Base-by-base conservation (phyloP, 805 yeast genomes). In the Candida caryicola region DNA sequence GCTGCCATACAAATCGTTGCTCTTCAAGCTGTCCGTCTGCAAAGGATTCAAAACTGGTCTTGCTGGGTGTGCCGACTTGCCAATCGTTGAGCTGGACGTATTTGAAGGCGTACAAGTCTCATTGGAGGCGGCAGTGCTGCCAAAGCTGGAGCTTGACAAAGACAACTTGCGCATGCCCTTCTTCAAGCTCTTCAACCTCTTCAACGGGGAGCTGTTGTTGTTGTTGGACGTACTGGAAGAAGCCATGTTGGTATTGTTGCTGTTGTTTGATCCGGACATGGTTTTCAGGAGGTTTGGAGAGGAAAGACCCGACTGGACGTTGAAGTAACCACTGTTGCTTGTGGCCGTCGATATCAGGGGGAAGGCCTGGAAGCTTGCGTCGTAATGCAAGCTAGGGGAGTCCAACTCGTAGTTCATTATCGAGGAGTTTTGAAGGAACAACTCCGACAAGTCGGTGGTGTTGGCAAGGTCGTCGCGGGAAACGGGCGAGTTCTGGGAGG, bases 91-190 rank as follows among this genome's bases (percentile, higher is more conserved):
- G 7, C 8, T 26, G 3, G 30, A 5, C 15, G 29, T 33, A 4
- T 21, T 17, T 6, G 36, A 15, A 15, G 30, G n/a, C 5, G 13
- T 16, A 6, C 18, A 7, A 13, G 29, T 12, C 14, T n/a, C n/a
- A n/a, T n/a, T n/a, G n/a, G n/a, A n/a, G n/a, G n/a, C n/a, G n/a
- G n/a, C n/a, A n/a, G n/a, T 30, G 33, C 7, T 17, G 33, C 15
- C 15, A 41, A 5, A 5, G 37, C 15, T 2, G 7, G 29, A 19
- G 10, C 31, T 26, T 21, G 44, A 40, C 17, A 66, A 48, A 13
- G 67, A 60, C 29, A 66, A 52, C 47, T 64, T 64, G 41, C 73
- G 52, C 14, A 69, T 64, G 4, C 70, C 68, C 13, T 60, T 57
- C 36, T 64, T 65, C 29, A 68, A 47, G 44, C 63, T 62, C 39